These are phyloP conservation scores for Alopecurus myosuroides DNA, from an alignment of 176 grass and related monocot species.

Conservation along the genomic window DNA sequence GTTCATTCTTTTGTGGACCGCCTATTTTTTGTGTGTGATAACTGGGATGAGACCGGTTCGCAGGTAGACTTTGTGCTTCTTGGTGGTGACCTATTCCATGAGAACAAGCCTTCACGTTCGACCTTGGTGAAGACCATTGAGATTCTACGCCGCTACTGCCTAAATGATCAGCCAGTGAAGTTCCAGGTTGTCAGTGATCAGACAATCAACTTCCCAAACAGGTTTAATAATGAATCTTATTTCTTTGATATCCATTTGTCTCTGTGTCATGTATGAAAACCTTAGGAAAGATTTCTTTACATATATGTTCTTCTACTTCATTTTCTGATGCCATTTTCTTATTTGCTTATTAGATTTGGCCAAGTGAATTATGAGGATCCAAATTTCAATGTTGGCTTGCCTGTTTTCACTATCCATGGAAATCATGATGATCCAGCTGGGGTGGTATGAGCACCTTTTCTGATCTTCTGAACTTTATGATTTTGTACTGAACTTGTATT, in stretches of 20 bases:
- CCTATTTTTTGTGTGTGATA: neutral
- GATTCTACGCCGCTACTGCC: conserved; percentile 59
- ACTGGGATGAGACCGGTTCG: neutral
- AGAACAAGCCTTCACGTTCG: conserved; percentile 85
- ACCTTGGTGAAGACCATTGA: conserved; percentile 75
- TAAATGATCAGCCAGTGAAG: conserved; percentile 58
- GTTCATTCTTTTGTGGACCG: neutral
- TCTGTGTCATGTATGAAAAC: neutral
- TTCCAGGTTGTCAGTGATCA: conserved; percentile 92
- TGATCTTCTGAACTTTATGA: neutral
- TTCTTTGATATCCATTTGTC: neutral
- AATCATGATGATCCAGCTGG: conserved; percentile 89
- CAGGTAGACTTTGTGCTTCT: conserved; percentile 87
- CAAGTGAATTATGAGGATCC: conserved; percentile 94
- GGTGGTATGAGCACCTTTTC: conserved; percentile 46
- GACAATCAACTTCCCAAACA: conserved; percentile 68
- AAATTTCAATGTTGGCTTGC: conserved; percentile 82
- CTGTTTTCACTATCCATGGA: conserved; percentile 95
- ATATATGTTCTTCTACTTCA: neutral
- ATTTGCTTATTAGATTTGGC: conserved; percentile 52
- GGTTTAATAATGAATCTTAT: conserved; percentile 15
- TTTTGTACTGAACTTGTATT: too few species aligned
- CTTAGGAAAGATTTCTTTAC: neutral
- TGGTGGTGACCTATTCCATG: conserved; percentile 85
- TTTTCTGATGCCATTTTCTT: neutral